These are phyloP conservation scores for Ceratocystis lukuohia DNA, from an alignment of 2,329 filamentous ascomycete species.

Conservation along the genomic window DNA sequence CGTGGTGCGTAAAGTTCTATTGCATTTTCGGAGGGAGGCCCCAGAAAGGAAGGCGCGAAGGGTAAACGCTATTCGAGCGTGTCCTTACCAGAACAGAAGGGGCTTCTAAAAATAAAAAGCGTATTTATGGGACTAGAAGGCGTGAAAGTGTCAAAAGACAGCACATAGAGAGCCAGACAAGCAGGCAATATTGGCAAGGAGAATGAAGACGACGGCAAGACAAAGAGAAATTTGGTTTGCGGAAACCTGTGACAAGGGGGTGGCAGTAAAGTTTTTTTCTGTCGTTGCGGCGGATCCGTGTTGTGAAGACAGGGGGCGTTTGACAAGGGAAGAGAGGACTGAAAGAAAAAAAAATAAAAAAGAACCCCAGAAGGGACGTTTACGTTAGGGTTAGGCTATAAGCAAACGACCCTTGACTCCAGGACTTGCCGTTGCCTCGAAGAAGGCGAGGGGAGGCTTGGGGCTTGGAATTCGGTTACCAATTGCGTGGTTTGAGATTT, in stretches of 20 bases:
- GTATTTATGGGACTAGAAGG: too few relatives aligned
- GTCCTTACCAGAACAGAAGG: too few relatives aligned
- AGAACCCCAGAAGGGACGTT: too few relatives aligned
- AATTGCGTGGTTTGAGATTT: background rate
- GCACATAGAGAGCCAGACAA: too few relatives aligned
- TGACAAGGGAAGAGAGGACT: background rate
- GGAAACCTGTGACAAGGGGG: slow-evolving; percentile 2
- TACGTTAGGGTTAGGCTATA: background rate
- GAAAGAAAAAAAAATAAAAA: background rate
- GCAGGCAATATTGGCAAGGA: background rate
- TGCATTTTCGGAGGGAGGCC: too few relatives aligned
- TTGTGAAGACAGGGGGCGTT: background rate
- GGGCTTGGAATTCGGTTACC: background rate
- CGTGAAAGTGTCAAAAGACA: too few relatives aligned
- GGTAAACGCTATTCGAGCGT: too few relatives aligned
- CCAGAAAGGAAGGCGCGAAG: too few relatives aligned
- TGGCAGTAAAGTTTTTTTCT: background rate
- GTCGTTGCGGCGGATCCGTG: background rate
- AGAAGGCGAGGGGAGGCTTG: background rate
- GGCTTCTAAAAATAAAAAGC: too few relatives aligned
- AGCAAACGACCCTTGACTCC: too few relatives aligned
- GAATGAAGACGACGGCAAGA: background rate
- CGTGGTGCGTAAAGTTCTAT: too few relatives aligned
- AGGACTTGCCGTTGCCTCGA: too few relatives aligned
- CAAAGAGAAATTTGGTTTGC: background rate